A percentile compares a stretch with the other conserved stretches of the same genome.
phyloP scores from a whole-genome alignment of 805 yeast species.

The Brettanomyces bruxellensis region DNA sequence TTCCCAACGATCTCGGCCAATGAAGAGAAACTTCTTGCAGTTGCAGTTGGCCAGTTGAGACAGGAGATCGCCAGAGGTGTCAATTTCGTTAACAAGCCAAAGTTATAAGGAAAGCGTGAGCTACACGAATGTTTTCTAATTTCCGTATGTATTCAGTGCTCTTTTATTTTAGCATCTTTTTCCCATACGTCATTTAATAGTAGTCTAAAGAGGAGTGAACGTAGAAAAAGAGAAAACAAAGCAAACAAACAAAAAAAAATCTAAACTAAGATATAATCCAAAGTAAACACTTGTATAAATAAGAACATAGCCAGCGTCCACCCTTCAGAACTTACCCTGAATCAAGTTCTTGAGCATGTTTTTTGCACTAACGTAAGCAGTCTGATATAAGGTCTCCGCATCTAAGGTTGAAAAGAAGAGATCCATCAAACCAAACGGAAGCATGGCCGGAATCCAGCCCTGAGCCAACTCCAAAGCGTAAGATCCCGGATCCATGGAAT shows the following conservation, averaged over 20 bases:
- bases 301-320: not conserved
- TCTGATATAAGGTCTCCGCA: constrained; percentile 53
- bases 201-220: not conserved
- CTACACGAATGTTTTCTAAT: not conserved
- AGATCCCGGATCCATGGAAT: constrained; percentile 70
- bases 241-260: not conserved
- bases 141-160: too few species aligned
- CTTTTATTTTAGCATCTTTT: not conserved
- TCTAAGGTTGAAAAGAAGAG: constrained; percentile 76
- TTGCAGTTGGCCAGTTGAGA: constrained; percentile 11
- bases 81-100: constrained; percentile 15
- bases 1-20: constrained; percentile 10
- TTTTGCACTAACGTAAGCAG: constrained; percentile 64
- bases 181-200: not conserved
- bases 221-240: not conserved
- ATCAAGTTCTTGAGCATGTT: constrained; percentile 67
- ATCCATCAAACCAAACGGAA: constrained; percentile 90
- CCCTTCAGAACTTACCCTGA: constrained; percentile 58
- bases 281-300: not conserved
- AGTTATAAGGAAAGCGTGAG: constrained; percentile 5
- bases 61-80: constrained; percentile 16
- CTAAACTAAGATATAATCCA: not conserved
- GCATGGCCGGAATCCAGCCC: constrained; percentile 98
- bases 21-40: constrained; percentile 9
- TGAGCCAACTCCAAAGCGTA: constrained; percentile 95